phyloP scores from a whole-genome alignment of 1,139 yeast species.

The Nakaseomyces glabratus region DNA sequence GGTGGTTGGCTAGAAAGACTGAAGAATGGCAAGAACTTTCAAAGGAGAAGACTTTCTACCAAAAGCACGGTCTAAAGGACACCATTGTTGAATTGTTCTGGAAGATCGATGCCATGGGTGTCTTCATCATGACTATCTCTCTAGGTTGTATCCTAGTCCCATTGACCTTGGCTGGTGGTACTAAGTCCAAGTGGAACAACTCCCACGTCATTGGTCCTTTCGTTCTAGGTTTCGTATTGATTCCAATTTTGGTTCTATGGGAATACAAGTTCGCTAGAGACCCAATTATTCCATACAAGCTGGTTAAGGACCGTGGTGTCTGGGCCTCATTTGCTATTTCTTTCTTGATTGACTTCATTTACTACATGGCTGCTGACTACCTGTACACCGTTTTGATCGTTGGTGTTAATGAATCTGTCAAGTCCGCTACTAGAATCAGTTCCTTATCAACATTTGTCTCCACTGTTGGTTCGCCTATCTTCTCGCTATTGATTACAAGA shows the following conservation, averaged over 20 bases:
- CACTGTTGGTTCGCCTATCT: constrained; percentile 47
- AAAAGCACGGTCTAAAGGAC: constrained; percentile 6
- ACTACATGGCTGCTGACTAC: constrained; percentile 62
- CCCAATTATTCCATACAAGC: constrained; percentile 43
- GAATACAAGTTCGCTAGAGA: constrained; percentile 42
- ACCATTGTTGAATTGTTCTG: constrained; percentile 34
- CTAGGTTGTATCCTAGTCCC: constrained; percentile 46
- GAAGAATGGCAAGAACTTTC: constrained; percentile 33
- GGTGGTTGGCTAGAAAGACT: constrained; percentile 40
- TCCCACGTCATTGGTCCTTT: constrained; percentile 56
- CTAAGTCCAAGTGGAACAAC: constrained; percentile 40
- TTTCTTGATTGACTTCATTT: constrained; percentile 45
- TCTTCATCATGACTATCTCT: constrained; percentile 40
- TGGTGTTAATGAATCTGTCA: constrained; percentile 45
- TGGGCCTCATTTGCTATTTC: constrained; percentile 50
- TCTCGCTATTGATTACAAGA: constrained; percentile 44
- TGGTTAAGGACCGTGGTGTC: constrained; percentile 54
- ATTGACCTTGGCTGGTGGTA: constrained; percentile 55
- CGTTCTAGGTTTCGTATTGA: constrained; percentile 46
- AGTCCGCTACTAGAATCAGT: constrained; percentile 56
- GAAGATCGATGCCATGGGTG: constrained; percentile 49
- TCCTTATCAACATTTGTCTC: constrained; percentile 58
- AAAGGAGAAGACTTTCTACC: constrained; percentile 24
- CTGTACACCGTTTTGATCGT: constrained; percentile 55
- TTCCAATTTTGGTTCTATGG: constrained; percentile 47